Conservation (phyloP, 768 basidiomycete genomes). For the Rhizopogon sp. region DNA sequence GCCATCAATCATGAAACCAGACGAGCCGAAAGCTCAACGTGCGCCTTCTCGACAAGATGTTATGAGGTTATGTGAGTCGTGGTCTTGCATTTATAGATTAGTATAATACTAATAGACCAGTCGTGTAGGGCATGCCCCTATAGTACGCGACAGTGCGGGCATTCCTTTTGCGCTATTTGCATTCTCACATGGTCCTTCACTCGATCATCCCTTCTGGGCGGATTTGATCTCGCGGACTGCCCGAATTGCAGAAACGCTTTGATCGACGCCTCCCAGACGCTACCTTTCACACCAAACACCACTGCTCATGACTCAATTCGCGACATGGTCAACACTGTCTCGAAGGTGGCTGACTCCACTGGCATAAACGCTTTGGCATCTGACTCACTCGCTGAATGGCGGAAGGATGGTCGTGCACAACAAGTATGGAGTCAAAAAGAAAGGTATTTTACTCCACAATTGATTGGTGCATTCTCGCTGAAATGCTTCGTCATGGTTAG, state of each 20-base stretch:
- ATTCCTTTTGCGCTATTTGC: constrained; percentile 64
- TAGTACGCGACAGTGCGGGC: constrained; percentile 52
- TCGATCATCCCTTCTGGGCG: constrained; percentile 16
- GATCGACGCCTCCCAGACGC: constrained; percentile 49
- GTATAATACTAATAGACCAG: background rate
- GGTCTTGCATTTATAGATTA: no score
- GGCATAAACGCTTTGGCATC: constrained; percentile 23
- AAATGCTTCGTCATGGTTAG: constrained; percentile 22
- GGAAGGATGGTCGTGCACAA: constrained; percentile 42
- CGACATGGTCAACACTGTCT: constrained; percentile 46
- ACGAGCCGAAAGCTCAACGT: constrained; percentile 8
- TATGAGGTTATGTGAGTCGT: constrained; percentile 49
- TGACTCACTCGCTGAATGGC: constrained; percentile 39
- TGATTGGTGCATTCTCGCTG: constrained; percentile 10
- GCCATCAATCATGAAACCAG: background rate
- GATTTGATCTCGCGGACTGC: constrained; percentile 46
- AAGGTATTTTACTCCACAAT: constrained; percentile 30
- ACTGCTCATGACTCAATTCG: constrained; percentile 48
- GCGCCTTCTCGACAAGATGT: constrained; percentile 37
- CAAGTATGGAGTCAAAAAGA: constrained; percentile 58
- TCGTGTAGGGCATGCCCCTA: constrained; percentile 46
- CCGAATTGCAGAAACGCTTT: constrained; percentile 58
- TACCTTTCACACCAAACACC: constrained; percentile 62
- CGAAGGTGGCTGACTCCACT: constrained; percentile 31
- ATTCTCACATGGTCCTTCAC: constrained; percentile 68